Base-by-base conservation (phyloP, 805 yeast genomes). In the Metschnikowia continentalis region DNA sequence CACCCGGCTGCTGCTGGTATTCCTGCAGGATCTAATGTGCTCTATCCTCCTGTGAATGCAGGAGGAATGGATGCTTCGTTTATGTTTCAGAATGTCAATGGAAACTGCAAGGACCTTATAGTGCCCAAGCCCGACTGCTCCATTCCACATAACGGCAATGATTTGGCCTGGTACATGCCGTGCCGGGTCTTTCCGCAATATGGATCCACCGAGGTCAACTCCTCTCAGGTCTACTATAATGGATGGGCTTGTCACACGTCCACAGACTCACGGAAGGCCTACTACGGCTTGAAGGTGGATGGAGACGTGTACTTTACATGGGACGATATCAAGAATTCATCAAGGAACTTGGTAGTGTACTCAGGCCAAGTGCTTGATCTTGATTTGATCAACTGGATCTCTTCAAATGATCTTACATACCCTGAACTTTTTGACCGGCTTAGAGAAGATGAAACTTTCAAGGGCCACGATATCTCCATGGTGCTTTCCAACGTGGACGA, bases 161-260 rank as follows among this genome's bases (percentile, higher is more conserved):
- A 80, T 22, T 66, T 92, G 58, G 97, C 96, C 15, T 91, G 97
- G 96, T 94, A 94, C 70, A 90, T 91, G 85, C 98, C 99, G 3
- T 94, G 99, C 74, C 83, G 84, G 59, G 54, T 87, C 32, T 72
- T 80, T 48, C 68, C 72, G 39, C 86, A 81, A 58, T 88, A 89
- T 64, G 96, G 96, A 4, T 77, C 94, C 1, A 67, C 87, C 2
- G 50, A 68, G 30, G 87, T 88, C 37, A 87, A 88, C 64, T 77
- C 77, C 55, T 80, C 90, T 1, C 66, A 71, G 30, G 77, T 76
- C 19, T 82, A 83, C 63, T 91, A 90, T 65, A 70, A 76, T 43
- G 97, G 97, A 7, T 90, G 88, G 81, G 95, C 92, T 1, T 92
- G 98, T 51, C 61, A 94, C 69, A 88, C 97, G 1, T 78, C 88